A percentile compares a stretch with the other conserved stretches of the same genome.
Conservation (phyloP, 1,284 basidiomycete genomes). For the Exobasidium cylindrosporum region DNA sequence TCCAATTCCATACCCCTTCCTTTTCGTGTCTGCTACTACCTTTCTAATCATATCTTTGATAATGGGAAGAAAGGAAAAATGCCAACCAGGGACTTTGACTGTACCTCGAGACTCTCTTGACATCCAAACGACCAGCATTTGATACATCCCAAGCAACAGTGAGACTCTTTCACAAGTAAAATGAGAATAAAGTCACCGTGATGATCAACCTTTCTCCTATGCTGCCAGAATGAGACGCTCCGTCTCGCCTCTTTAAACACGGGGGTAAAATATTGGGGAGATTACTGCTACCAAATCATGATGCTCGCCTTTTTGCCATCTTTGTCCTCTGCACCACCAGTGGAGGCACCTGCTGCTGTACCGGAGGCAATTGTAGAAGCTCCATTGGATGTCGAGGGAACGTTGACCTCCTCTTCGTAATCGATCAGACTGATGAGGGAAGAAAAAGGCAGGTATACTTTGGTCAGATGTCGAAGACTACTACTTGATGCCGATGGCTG, state of each 20-base stretch:
- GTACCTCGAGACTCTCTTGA: too few relatives aligned
- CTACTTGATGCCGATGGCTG: background rate
- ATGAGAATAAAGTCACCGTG: too few relatives aligned
- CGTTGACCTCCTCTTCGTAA: slow-evolving; percentile 53
- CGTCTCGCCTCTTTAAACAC: background rate
- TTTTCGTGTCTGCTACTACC: too few relatives aligned
- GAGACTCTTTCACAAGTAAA: too few relatives aligned
- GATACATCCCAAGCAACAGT: too few relatives aligned
- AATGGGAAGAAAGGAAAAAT: too few relatives aligned
- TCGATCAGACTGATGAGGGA: slow-evolving; percentile 50
- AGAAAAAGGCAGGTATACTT: background rate
- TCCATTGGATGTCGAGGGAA: slow-evolving; percentile 43
- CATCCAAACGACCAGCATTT: too few relatives aligned
- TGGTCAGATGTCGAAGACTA: background rate
- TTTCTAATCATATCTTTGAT: too few relatives aligned
- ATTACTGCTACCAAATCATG: slow-evolving; percentile 27
- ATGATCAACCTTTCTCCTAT: too few relatives aligned
- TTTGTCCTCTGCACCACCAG: slow-evolving; percentile 38
- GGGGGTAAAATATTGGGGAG: background rate
- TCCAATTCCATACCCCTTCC: too few relatives aligned
- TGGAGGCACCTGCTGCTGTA: slow-evolving; percentile 15
- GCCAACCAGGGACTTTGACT: too few relatives aligned
- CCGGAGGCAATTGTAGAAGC: slow-evolving; percentile 31
- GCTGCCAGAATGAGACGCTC: background rate
- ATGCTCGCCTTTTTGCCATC: slow-evolving; percentile 55